Conservation (phyloP, 2,329 filamentous ascomycete genomes). For the Drechslera avenae region DNA sequence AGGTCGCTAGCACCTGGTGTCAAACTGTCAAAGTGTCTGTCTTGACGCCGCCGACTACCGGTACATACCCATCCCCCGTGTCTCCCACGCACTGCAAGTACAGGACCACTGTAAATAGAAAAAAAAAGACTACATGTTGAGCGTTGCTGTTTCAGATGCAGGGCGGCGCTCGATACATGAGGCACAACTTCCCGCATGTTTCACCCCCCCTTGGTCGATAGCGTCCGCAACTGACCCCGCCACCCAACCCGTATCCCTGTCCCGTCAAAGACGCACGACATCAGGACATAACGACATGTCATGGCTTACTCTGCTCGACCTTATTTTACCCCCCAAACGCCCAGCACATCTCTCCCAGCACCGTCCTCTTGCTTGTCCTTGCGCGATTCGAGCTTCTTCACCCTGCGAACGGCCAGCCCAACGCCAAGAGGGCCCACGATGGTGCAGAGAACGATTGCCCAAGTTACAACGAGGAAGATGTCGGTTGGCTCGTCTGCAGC, state of each 20-base stretch:
- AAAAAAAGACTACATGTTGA: not conserved
- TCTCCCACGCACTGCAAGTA: no score
- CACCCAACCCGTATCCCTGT: not conserved
- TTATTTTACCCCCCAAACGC: conserved; percentile 51
- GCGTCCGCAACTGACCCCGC: conserved; percentile 4
- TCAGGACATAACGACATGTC: not conserved
- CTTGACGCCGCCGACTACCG: not conserved
- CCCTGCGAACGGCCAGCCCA: conserved; percentile 55
- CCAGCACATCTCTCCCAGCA: conserved; percentile 51
- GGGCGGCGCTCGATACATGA: conserved; percentile 2
- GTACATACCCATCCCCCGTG: not conserved
- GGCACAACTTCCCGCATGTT: conserved; percentile 6
- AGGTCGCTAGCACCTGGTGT: conserved; percentile 1
- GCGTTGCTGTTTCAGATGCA: conserved; percentile 3
- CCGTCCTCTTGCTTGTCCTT: conserved; percentile 37
- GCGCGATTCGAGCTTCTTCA: conserved; percentile 49
- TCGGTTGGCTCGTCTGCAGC: conserved; percentile 44
- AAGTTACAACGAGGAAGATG: conserved; percentile 60
- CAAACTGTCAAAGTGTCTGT: conserved; percentile 1
- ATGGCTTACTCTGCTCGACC: not conserved
- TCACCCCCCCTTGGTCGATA: conserved; percentile 5
- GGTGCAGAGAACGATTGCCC: conserved; percentile 63
- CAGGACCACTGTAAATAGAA: not conserved
- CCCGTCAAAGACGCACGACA: conserved; percentile 3
- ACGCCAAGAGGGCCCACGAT: conserved; percentile 60